Evolutionary conservation across 129 eudicot species (phyloP).

Genomic region (Saussurea involucrata): DNA sequence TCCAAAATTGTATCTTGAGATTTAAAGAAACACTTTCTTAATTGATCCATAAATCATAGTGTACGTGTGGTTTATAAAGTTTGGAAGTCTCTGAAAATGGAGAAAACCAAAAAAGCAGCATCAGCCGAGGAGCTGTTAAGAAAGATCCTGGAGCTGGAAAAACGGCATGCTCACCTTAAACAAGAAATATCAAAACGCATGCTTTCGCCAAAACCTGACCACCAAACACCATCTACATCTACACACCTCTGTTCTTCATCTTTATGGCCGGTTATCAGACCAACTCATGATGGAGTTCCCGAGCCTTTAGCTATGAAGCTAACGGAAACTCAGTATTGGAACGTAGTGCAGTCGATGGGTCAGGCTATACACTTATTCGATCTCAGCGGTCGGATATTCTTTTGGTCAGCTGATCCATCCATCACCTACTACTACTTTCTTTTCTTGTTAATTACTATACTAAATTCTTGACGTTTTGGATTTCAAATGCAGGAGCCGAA

Average conservation of each 20-base stretch:
- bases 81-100: constrained; percentile 22
- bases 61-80: constrained; percentile 11
- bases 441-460: neutral
- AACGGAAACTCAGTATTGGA: constrained; percentile 61
- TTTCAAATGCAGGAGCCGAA: constrained; percentile 51
- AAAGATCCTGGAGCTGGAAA: constrained; percentile 74
- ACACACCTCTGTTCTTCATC: neutral
- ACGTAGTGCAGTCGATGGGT: constrained; percentile 79
- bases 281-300: neutral
- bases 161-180: constrained; percentile 51
- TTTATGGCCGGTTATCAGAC: neutral
- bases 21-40: constrained; percentile 7
- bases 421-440: neutral
- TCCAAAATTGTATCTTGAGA: constrained; percentile 1
- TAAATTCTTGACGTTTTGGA: neutral
- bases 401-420: constrained; percentile 50
- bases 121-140: constrained; percentile 70
- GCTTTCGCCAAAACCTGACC: constrained; percentile 17
- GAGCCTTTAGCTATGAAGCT: constrained; percentile 42
- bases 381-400: constrained; percentile 35
- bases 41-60: constrained; percentile 13
- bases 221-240: constrained; percentile 24
- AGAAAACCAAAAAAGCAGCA: constrained; percentile 19
- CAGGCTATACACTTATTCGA: constrained; percentile 61
- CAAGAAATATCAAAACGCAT: constrained; percentile 57